phyloP scores from a whole-genome alignment of 148 eudicot species.

The Rhododendron griersonianum region DNA sequence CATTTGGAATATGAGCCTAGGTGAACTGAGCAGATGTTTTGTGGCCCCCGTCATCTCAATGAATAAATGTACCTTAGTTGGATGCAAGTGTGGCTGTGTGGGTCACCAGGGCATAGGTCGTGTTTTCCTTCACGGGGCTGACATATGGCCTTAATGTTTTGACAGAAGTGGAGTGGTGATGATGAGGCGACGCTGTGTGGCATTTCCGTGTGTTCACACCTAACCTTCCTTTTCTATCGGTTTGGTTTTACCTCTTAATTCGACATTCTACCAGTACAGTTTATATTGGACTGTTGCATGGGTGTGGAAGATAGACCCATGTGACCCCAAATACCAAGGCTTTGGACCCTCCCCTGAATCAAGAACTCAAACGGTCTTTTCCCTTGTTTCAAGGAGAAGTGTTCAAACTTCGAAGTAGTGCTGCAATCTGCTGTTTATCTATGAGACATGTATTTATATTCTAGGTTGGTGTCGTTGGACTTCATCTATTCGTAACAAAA shows the following conservation, averaged over 20 bases:
- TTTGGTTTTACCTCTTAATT: background rate
- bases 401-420: background rate
- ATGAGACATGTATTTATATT: background rate
- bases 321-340: background rate
- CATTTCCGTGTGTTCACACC: background rate
- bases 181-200: background rate
- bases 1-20: background rate
- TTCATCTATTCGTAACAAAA: background rate
- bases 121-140: background rate
- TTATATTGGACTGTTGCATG: background rate
- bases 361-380: background rate
- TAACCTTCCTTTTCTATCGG: background rate
- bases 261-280: background rate
- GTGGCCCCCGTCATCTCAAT: background rate
- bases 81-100: background rate
- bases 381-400: background rate
- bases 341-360: background rate
- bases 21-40: background rate
- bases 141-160: background rate
- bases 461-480: background rate
- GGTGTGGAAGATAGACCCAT: background rate
- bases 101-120: background rate
- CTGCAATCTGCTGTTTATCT: background rate
- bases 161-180: background rate
- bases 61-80: background rate